Evolutionary conservation across 1,284 basidiomycete genomes (phyloP).

Genomic region (Erythrobasidium hasegawianum): DNA sequence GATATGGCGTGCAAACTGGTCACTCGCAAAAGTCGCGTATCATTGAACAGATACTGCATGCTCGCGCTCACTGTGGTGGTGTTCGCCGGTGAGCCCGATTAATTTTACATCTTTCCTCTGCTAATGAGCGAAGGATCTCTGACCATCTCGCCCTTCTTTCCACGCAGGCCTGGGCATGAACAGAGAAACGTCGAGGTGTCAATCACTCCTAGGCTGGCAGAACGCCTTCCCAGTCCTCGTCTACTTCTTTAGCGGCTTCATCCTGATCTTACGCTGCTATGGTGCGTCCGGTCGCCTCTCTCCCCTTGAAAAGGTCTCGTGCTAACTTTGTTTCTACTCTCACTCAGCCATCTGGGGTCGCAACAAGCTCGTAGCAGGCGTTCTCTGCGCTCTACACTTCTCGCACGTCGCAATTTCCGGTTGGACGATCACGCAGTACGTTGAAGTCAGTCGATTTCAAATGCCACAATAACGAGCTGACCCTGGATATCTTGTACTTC

Average conservation of each 20-base stretch:
- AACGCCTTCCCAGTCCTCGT: conserved; percentile 25
- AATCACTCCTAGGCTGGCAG: conserved; percentile 15
- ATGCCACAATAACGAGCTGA: too few relatives aligned
- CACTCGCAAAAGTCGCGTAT: conserved; percentile 16
- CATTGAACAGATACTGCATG: conserved; percentile 10
- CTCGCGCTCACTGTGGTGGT: conserved; percentile 14
- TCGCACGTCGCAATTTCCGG: neutral
- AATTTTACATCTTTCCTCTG: too few relatives aligned
- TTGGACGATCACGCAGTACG: neutral
- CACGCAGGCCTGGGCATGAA: conserved; percentile 1
- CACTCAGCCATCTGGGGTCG: conserved; percentile 1
- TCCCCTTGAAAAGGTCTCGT: too few relatives aligned
- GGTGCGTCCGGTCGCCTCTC: neutral
- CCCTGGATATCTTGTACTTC: too few relatives aligned
- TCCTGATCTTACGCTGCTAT: conserved; percentile 15
- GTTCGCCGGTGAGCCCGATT: neutral
- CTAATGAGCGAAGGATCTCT: too few relatives aligned
- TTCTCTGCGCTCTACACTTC: neutral
- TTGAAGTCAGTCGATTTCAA: neutral
- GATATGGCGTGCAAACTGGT: conserved; percentile 20
- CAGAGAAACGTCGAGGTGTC: conserved; percentile 1
- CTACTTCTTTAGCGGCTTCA: conserved; percentile 7
- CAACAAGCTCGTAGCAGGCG: neutral
- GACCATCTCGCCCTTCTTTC: too few relatives aligned
- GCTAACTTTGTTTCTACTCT: neutral